phyloP scores from a whole-genome alignment of 2,329 filamentous ascomycete species.

The Aphanoascus verrucosus region DNA sequence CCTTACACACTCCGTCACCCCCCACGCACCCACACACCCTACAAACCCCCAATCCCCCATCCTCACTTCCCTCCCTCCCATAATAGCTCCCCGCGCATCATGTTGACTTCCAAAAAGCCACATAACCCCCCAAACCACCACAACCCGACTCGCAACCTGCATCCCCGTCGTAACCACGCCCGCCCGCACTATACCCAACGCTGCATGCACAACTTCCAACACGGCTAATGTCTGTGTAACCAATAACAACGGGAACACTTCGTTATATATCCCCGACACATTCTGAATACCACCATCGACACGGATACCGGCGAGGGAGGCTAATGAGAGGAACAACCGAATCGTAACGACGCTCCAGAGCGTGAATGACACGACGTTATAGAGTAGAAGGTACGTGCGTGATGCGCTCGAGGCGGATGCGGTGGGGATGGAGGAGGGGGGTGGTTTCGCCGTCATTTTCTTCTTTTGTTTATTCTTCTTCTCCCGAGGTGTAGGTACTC shows the following conservation, averaged over 20 bases:
- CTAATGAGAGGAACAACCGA: conserved; percentile 49
- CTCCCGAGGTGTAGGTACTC: no score
- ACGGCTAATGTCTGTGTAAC: conserved; percentile 74
- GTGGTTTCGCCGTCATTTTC: conserved; percentile 2
- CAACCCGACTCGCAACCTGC: conserved; percentile 78
- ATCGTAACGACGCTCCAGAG: conserved; percentile 71
- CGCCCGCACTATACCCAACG: conserved; percentile 71
- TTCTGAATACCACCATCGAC: conserved; percentile 16
- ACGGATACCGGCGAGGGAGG: conserved; percentile 37
- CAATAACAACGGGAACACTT: conserved; percentile 34
- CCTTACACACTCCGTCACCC: conserved; percentile 78
- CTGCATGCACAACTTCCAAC: conserved; percentile 73
- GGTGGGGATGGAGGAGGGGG: neutral
- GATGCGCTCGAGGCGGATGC: neutral
- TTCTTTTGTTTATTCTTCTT: neutral
- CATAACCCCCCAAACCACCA: conserved; percentile 81
- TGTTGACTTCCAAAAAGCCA: conserved; percentile 60
- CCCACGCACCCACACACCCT: conserved; percentile 66
- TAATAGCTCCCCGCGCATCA: conserved; percentile 49
- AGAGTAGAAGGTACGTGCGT: conserved; percentile 60
- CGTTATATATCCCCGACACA: conserved; percentile 38
- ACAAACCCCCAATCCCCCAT: conserved; percentile 35
- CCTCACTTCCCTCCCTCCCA: conserved; percentile 23
- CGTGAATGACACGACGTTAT: conserved; percentile 67
- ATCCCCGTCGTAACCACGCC: conserved; percentile 75